These are phyloP conservation scores for Pezicula radicicola DNA, from an alignment of 2,329 filamentous ascomycete species.

Conservation along the genomic window DNA sequence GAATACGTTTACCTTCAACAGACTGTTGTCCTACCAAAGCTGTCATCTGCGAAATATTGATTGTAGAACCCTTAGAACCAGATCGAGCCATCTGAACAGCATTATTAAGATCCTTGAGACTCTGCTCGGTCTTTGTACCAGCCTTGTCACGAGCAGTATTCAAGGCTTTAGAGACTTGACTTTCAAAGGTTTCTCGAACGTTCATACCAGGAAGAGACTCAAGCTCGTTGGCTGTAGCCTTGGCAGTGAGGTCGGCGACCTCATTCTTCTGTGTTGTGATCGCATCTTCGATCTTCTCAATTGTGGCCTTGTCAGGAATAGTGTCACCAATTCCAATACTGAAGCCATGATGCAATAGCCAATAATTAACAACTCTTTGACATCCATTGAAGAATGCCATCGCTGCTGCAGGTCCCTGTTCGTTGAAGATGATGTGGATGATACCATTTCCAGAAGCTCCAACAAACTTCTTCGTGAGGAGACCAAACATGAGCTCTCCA, in stretches of 20 bases:
- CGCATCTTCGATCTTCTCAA: slow-evolving; percentile 77
- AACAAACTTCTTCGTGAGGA: slow-evolving; percentile 90
- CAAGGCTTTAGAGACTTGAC: slow-evolving; percentile 88
- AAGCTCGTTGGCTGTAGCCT: slow-evolving; percentile 81
- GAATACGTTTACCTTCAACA: slow-evolving; percentile 97
- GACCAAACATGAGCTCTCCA: slow-evolving; percentile 85
- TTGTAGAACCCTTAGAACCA: slow-evolving; percentile 96
- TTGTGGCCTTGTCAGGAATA: slow-evolving; percentile 83
- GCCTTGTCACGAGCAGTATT: slow-evolving; percentile 97
- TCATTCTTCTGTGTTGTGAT: slow-evolving; percentile 80
- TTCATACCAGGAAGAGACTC: slow-evolving; percentile 98
- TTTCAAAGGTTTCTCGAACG: slow-evolving; percentile 96
- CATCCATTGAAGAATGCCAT: slow-evolving; percentile 96
- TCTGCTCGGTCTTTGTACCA: slow-evolving; percentile 87
- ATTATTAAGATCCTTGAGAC: slow-evolving; percentile 94
- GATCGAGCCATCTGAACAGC: slow-evolving; percentile 94
- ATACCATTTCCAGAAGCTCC: slow-evolving; percentile 89
- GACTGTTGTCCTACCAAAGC: slow-evolving; percentile 97
- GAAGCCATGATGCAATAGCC: slow-evolving; percentile 93
- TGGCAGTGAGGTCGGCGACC: slow-evolving; percentile 70
- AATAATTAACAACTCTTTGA: slow-evolving; percentile 94
- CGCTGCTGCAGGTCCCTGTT: slow-evolving; percentile 79
- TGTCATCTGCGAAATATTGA: slow-evolving; percentile 99
- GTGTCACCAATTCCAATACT: slow-evolving; percentile 99
- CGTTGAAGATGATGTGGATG: slow-evolving; percentile 94